Percentiles rank a stretch among this genome's conserved stretches.
Evolutionary conservation across 192 early-diverging fungal species (phyloP).

Genomic region (Coemansia sp.): DNA sequence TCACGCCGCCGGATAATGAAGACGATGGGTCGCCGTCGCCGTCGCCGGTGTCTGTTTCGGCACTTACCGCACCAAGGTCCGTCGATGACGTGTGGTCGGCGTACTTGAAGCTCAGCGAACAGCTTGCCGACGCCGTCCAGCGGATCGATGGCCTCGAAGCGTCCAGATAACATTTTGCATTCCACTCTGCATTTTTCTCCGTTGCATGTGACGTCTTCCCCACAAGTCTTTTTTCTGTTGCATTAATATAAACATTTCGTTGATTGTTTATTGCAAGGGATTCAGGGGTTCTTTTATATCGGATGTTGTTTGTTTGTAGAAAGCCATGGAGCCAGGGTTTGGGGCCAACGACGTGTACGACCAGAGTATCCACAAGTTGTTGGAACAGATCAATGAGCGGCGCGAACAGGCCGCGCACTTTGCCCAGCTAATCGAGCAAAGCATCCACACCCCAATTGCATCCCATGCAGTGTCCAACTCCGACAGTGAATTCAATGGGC

Average conservation of each 20-base stretch:
- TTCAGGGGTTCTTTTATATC: background rate
- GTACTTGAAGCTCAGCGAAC: slow-evolving; percentile 39
- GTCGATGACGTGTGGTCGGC: slow-evolving; percentile 46
- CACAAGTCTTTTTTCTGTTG: background rate
- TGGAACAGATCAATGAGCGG: slow-evolving; percentile 22
- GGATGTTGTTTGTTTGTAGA: background rate
- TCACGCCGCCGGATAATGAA: slow-evolving; percentile 2
- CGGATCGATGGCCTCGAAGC: slow-evolving; percentile 31
- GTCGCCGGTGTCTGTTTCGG: slow-evolving; percentile 25
- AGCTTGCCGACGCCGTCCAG: slow-evolving; percentile 30
- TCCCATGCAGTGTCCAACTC: background rate
- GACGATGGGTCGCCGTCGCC: slow-evolving; percentile 18
- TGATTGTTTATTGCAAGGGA: background rate
- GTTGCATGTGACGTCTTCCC: slow-evolving; percentile 5
- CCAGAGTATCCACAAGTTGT: slow-evolving; percentile 23
- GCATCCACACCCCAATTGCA: slow-evolving; percentile 12
- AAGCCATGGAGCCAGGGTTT: background rate
- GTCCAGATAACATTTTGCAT: background rate
- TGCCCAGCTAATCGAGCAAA: slow-evolving; percentile 33
- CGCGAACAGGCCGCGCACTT: slow-evolving; percentile 30
- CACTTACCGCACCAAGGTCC: slow-evolving; percentile 34
- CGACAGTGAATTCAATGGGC: background rate
- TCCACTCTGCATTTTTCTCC: slow-evolving; percentile 4
- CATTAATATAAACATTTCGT: background rate
- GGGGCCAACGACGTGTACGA: background rate